Conservation (phyloP, 2,329 filamentous ascomycete genomes). For the Fusarium floridanum region DNA sequence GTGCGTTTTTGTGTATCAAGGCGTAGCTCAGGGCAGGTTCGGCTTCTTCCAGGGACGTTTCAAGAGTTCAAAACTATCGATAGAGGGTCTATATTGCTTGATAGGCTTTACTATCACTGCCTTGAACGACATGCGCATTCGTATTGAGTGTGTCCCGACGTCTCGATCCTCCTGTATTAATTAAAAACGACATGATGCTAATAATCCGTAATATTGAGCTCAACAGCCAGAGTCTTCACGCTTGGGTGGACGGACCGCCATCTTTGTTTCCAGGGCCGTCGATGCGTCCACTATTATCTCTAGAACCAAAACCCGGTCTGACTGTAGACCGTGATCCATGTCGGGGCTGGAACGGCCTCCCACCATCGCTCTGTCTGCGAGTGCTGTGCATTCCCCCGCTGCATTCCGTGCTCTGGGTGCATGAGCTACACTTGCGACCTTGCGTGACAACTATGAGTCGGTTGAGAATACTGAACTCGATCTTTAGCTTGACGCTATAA, state of each 20-base stretch:
- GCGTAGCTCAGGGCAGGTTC: not conserved
- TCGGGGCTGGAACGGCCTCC: not conserved
- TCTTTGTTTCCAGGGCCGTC: not conserved
- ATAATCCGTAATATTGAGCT: not conserved
- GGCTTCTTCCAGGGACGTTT: not conserved
- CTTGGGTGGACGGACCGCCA: not conserved
- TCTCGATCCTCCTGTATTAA: not conserved
- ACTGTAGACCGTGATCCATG: not conserved
- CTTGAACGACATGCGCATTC: not conserved
- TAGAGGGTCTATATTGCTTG: not conserved
- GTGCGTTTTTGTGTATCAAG: not conserved
- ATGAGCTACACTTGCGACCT: not conserved
- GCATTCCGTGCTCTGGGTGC: not conserved
- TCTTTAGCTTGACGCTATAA: constrained; percentile 54
- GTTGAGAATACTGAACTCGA: constrained; percentile 55
- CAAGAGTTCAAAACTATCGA: not conserved
- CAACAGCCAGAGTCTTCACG: not conserved
- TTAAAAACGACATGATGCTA: not conserved
- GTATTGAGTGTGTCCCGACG: not conserved
- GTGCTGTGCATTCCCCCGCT: not conserved
- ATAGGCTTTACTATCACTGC: not conserved
- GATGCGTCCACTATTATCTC: not conserved
- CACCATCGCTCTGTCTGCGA: not conserved
- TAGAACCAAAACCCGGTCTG: not conserved
- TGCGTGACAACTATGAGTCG: constrained; percentile 20